These are phyloP conservation scores for Penicillium subrubescens DNA, from an alignment of 495 filamentous ascomycete genomes.

Conservation along the genomic window DNA sequence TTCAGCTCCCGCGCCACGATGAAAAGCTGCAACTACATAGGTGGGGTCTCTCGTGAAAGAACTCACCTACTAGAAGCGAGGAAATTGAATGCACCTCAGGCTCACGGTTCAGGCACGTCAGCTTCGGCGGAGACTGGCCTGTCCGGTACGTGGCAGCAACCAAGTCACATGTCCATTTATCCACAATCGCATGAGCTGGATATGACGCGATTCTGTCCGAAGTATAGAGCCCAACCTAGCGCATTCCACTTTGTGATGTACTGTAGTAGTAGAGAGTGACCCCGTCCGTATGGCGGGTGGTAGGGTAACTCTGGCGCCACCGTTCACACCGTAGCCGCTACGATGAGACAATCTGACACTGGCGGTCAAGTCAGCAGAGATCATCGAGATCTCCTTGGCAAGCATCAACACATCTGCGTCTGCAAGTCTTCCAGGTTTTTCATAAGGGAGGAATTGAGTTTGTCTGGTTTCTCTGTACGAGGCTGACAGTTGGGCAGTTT, in stretches of 20 bases:
- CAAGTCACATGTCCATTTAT: background rate
- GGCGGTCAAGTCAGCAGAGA: background rate
- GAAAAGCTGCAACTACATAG: background rate
- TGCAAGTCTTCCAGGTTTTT: background rate
- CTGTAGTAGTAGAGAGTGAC: background rate
- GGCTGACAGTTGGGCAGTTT: background rate
- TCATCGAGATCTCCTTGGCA: background rate
- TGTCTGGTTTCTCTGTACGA: background rate
- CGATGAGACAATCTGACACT: slow-evolving; percentile 2
- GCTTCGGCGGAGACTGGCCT: background rate
- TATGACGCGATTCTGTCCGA: background rate
- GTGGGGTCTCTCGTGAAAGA: background rate
- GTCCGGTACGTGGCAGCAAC: background rate
- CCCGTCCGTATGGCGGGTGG: background rate
- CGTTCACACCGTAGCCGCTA: slow-evolving; percentile 1
- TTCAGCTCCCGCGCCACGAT: background rate
- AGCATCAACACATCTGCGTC: background rate
- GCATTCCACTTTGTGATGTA: background rate
- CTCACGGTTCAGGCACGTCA: too few species aligned
- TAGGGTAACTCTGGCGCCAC: background rate
- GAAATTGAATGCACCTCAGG: background rate
- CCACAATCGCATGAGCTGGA: background rate
- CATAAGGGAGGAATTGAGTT: slow-evolving; percentile 13
- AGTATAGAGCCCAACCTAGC: background rate
- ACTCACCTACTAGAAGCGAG: background rate